Evolutionary conservation across 2,329 filamentous ascomycete genomes (phyloP).

Genomic region (Aspergillus sp.): DNA sequence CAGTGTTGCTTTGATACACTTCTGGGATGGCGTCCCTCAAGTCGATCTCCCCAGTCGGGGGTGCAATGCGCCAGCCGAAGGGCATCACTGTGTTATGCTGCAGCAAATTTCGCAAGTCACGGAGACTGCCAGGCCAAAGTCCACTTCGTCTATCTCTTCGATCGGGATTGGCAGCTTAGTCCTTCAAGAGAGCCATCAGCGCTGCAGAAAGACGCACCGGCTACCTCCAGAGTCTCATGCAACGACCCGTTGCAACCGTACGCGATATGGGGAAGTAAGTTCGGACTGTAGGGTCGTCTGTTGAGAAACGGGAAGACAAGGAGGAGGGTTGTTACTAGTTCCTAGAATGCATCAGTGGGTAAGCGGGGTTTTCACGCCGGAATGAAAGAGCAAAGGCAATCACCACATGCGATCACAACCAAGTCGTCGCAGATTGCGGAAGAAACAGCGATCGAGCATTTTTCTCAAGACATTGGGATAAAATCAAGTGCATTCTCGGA

Average conservation of each 20-base stretch:
- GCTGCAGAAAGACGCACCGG: neutral
- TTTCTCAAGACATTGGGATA: neutral
- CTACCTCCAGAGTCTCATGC: neutral
- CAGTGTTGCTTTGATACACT: neutral
- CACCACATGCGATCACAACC: conserved; percentile 2
- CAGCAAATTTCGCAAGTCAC: neutral
- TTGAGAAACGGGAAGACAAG: neutral
- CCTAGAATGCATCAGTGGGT: conserved; percentile 9
- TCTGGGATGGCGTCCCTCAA: neutral
- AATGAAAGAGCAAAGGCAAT: conserved; percentile 14
- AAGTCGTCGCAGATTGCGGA: neutral
- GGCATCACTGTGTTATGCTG: neutral
- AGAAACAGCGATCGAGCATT: neutral
- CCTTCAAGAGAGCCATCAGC: neutral
- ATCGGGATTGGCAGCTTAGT: neutral
- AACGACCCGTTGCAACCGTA: neutral
- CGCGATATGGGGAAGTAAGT: neutral
- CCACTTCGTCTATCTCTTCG: neutral
- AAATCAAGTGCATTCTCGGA: neutral
- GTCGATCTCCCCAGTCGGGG: neutral
- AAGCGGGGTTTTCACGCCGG: conserved; percentile 18
- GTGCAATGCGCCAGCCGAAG: neutral
- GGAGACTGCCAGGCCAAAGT: neutral
- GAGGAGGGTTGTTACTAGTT: conserved; percentile 1
- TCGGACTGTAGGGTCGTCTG: neutral